Evolutionary conservation across 345 rosid species (phyloP), one percentile per base, ranked within the genome.

Genomic region (Luvunga scandens): DNA sequence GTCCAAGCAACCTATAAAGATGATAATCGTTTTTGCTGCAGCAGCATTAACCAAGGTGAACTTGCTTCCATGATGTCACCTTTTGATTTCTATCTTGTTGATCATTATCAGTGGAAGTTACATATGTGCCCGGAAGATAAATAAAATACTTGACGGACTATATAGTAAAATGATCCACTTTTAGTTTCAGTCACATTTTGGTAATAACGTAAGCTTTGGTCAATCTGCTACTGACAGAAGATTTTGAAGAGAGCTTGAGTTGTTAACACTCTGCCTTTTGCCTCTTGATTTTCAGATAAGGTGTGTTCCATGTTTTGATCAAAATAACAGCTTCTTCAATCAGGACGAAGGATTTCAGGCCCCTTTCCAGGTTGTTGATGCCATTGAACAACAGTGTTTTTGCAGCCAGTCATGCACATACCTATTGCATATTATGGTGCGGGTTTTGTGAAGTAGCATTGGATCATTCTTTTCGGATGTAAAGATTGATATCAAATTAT

Each of bases 1-100:
- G 69, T 96, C 62, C 90, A 88, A 65, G 93, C 97, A 75, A 90
- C 98, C 50, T 92, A 91, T 75, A 94, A 90, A 83, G 99, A 96
- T 53, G 99, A 96, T 81, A 91, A 88, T 80, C 91, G 90, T 61
- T 87, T 96, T 69, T 96, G 99, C 83, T 94, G 99, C 83, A 75
- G 93, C 81, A 90, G 97, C 85, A 85, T 86, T 50, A 89, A 88
- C 82, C 98, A 92, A 91, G 99, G 99, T 96, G 79, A 83, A 78
- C 66, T 56, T 73, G 38, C 62, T 77, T 39, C 31, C n/a, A 7
- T 25, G 65, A 38, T 18, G 24, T 13, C 19, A n/a, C 34, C 28
- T 18, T 57, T 67, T 42, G 61, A 21, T 63, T 55, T 36, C 21
- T 36, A 56, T 75, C 21, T 45, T 42, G 39, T 74, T 39, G 12